phyloP scores from a whole-genome alignment of 768 basidiomycete species.

The Auriscalpium microsporum region DNA sequence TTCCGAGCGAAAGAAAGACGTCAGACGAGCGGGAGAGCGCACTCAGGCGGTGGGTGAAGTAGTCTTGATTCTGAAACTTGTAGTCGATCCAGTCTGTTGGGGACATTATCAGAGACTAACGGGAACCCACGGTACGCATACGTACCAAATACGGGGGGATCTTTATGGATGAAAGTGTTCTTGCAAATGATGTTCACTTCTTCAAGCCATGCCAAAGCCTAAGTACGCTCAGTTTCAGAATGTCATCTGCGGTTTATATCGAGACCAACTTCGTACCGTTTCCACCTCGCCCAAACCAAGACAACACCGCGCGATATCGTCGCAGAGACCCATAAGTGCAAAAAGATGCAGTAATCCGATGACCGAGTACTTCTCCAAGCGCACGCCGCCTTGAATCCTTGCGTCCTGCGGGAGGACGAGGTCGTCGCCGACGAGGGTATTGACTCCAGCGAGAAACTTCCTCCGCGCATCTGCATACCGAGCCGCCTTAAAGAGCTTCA shows the following conservation, averaged over 20 bases:
- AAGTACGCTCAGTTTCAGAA: neutral
- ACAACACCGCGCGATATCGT: neutral
- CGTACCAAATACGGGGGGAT: slow-evolving; percentile 4
- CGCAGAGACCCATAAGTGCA: neutral
- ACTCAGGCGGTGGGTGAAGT: slow-evolving; percentile 19
- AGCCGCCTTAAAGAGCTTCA: no score
- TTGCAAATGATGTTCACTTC: slow-evolving; percentile 22
- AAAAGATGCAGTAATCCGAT: no score
- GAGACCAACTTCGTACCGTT: neutral
- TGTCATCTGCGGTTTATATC: neutral
- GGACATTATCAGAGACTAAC: neutral
- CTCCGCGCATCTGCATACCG: no score
- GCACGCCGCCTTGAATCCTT: neutral
- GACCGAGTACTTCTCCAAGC: neutral
- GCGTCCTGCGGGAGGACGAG: no score
- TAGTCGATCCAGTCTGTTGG: slow-evolving; percentile 21
- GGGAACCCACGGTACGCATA: slow-evolving; percentile 1
- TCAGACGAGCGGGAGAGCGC: slow-evolving; percentile 19
- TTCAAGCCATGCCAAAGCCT: slow-evolving; percentile 26
- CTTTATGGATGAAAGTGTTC: slow-evolving; percentile 13
- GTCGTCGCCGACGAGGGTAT: no score
- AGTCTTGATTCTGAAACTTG: slow-evolving; percentile 20
- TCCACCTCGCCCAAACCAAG: neutral
- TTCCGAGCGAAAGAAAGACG: slow-evolving; percentile 25
- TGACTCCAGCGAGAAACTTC: no score